Percentiles rank a stretch among this genome's conserved stretches.
These are phyloP conservation scores for Colletotrichum chrysophilum DNA, from an alignment of 2,329 filamentous ascomycete genomes.

Conservation along the genomic window DNA sequence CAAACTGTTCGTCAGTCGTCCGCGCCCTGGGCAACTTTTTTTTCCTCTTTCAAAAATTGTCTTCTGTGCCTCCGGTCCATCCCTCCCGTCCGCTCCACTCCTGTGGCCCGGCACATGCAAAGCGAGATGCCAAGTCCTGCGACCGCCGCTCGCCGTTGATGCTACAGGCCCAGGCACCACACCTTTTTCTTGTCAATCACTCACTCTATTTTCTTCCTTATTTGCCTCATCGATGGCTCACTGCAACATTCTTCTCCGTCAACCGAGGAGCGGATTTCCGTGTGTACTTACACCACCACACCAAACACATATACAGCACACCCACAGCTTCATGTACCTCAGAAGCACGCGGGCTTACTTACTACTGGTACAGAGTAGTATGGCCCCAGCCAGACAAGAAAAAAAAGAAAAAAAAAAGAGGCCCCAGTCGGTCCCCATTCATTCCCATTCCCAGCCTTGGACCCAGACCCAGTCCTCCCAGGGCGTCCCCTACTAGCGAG, in stretches of 20 bases:
- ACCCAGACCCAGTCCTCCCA: not conserved
- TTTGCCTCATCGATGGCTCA: not conserved
- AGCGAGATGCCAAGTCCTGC: slow-evolving; percentile 10
- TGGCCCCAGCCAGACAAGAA: not conserved
- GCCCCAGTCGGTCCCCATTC: not conserved
- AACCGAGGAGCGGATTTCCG: not conserved
- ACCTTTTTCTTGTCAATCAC: not conserved
- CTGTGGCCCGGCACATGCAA: slow-evolving; percentile 15
- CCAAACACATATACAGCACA: not conserved
- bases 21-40: not conserved
- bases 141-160: not conserved
- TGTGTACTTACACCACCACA: not conserved
- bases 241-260: not conserved
- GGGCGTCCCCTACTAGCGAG: slow-evolving; percentile 16
- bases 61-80: slow-evolving; percentile 20
- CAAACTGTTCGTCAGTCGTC: not conserved
- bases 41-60: not conserved
- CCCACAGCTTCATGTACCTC: not conserved
- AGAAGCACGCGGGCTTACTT: not conserved
- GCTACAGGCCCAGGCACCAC: not conserved
- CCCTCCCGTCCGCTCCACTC: slow-evolving; percentile 19
- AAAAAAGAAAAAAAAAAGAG: not conserved
- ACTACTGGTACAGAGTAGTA: not conserved
- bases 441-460: not conserved
- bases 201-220: not conserved